Conservation (phyloP, 2,329 filamentous ascomycete species). For the Xylaria polymorpha region DNA sequence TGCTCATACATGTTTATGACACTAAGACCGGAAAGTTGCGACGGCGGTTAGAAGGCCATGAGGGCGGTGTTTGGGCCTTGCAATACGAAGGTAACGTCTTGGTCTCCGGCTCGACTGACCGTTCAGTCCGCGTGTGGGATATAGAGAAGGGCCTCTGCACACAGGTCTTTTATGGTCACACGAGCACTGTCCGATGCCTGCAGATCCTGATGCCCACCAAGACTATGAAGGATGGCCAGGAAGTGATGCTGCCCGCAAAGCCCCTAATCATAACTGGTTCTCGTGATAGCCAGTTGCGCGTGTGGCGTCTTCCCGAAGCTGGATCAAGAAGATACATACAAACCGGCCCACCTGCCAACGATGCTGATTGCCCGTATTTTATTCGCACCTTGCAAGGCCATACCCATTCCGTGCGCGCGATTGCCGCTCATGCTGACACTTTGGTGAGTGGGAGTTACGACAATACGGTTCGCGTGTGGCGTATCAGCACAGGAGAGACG, state of each 20-base stretch:
- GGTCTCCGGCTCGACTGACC: constrained; percentile 95
- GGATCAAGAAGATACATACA: constrained; percentile 83
- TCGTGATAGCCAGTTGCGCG: constrained; percentile 89
- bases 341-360: constrained; percentile 77
- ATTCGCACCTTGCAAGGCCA: constrained; percentile 88
- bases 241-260: constrained; percentile 91
- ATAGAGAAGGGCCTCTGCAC: constrained; percentile 93
- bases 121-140: constrained; percentile 99
- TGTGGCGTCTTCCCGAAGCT: constrained; percentile 91
- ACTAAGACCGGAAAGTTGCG: constrained; percentile 91
- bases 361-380: constrained; percentile 92
- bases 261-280: constrained; percentile 98
- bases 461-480: constrained; percentile 94
- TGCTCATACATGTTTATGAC: constrained; percentile 97
- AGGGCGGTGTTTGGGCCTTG: constrained; percentile 96
- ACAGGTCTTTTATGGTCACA: constrained; percentile 97
- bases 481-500: constrained; percentile 92
- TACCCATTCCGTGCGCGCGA: constrained; percentile 92
- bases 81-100: constrained; percentile 96
- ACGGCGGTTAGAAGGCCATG: constrained; percentile 88
- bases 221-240: constrained; percentile 78
- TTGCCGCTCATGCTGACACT: constrained; percentile 93
- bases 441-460: constrained; percentile 98
- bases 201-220: constrained; percentile 92
- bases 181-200: constrained; percentile 93